phyloP scores from a whole-genome alignment of 73 alveolate species.

The Symbiodinium natans region DNA sequence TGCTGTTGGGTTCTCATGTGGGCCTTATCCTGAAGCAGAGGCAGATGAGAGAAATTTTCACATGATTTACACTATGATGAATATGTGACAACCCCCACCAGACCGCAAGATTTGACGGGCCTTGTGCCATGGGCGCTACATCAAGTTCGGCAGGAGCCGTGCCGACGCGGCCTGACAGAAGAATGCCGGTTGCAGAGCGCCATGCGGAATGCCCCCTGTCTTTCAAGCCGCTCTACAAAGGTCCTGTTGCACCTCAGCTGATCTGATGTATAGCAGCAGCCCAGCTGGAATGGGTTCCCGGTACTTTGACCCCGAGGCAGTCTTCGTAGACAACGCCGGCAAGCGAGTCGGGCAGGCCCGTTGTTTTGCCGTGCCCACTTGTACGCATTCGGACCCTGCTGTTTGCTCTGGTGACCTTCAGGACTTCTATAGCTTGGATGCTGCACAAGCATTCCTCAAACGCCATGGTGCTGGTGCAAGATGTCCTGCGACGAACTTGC shows the following conservation, averaged over 20 bases:
- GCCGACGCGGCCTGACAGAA: neutral
- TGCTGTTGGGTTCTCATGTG: too few relatives aligned
- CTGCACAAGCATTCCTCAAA: constrained; percentile 30
- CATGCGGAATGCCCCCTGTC: constrained; percentile 79
- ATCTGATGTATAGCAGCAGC: too few relatives aligned
- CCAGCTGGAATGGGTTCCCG: too few relatives aligned
- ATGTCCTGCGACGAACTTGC: constrained; percentile 69
- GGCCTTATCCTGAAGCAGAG: too few relatives aligned
- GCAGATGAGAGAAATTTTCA: too few relatives aligned
- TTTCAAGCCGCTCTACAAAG: constrained; percentile 57
- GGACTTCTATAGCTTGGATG: constrained; percentile 54
- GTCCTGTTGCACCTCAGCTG: constrained; percentile 44
- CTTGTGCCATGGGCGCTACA: too few relatives aligned
- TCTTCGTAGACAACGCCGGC: constrained; percentile 61
- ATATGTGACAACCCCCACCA: too few relatives aligned
- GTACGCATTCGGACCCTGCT: too few relatives aligned
- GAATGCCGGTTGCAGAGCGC: constrained; percentile 89
- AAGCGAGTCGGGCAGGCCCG: constrained; percentile 36
- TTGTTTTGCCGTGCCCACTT: too few relatives aligned
- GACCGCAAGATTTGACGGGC: too few relatives aligned
- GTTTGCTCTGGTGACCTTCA: too few relatives aligned
- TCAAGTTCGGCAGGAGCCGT: neutral
- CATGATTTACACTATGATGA: too few relatives aligned
- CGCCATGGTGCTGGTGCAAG: neutral
- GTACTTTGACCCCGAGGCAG: constrained; percentile 6